phyloP scores from a whole-genome alignment of 345 rosid species.

The Boechera stricta region DNA sequence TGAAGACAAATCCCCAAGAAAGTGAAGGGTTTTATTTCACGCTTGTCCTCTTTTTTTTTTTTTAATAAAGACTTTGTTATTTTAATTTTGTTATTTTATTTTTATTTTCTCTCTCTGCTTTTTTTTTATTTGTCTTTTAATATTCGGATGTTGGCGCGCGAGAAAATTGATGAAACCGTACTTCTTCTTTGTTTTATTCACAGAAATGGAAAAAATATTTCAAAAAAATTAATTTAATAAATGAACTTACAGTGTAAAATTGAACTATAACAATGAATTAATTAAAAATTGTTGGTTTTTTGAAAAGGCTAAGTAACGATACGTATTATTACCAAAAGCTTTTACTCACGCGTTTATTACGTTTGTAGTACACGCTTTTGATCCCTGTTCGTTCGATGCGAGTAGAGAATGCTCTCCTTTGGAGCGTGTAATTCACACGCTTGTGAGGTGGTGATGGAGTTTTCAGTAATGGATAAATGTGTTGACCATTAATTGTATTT shows the following conservation, averaged over 20 bases:
- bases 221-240: neutral
- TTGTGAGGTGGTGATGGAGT: rapidly evolving
- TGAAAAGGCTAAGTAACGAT: neutral
- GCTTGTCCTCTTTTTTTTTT: constrained; percentile 50
- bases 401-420: neutral
- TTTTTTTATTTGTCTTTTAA: constrained; percentile 26
- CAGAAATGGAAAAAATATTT: constrained; percentile 21
- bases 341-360: neutral
- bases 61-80: neutral
- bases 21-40: constrained; percentile 68
- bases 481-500: constrained; percentile 44
- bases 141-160: constrained; percentile 49
- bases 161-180: constrained; percentile 48
- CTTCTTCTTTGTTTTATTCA: constrained; percentile 45
- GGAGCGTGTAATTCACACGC: constrained; percentile 8
- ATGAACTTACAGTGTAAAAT: constrained; percentile 18
- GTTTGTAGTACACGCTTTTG: neutral
- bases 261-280: constrained; percentile 2
- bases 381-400: constrained; percentile 31
- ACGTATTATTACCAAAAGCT: constrained; percentile 12
- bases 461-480: constrained; percentile 22
- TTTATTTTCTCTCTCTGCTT: neutral
- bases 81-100: neutral
- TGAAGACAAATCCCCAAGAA: constrained; percentile 43
- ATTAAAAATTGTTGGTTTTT: neutral